Conservation (phyloP, 2,329 filamentous ascomycete species). For the Colletotrichum sp. region DNA sequence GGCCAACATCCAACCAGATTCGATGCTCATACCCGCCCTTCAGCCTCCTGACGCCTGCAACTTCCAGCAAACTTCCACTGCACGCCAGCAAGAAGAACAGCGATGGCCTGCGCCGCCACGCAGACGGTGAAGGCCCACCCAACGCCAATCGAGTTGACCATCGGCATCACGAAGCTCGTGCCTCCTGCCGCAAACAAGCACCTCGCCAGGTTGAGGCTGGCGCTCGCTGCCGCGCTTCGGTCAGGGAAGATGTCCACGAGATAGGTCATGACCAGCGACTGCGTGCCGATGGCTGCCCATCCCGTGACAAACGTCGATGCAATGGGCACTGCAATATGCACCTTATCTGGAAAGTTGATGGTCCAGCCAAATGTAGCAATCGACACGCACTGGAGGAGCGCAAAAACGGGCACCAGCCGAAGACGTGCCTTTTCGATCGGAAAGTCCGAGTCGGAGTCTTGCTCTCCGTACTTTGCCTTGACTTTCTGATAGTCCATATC, state of each 20-base stretch:
- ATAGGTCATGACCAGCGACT: slow-evolving; percentile 55
- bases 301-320: slow-evolving; percentile 56
- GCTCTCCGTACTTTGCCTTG: slow-evolving; percentile 27
- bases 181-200: slow-evolving; percentile 56
- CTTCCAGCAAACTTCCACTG: slow-evolving; percentile 45
- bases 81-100: slow-evolving; percentile 47
- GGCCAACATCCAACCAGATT: not conserved
- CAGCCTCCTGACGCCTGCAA: slow-evolving; percentile 36
- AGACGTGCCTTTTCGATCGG: slow-evolving; percentile 57
- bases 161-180: slow-evolving; percentile 47
- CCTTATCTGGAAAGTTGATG: slow-evolving; percentile 42
- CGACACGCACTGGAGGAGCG: slow-evolving; percentile 47
- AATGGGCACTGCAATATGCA: slow-evolving; percentile 55
- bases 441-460: slow-evolving; percentile 30
- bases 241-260: slow-evolving; percentile 58
- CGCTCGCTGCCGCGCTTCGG: slow-evolving; percentile 54
- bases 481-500: slow-evolving; percentile 54
- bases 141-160: slow-evolving; percentile 44
- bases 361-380: slow-evolving; percentile 59
- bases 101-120: slow-evolving; percentile 45
- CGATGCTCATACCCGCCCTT: not conserved
- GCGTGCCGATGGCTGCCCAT: slow-evolving; percentile 54
- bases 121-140: slow-evolving; percentile 48
- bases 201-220: slow-evolving; percentile 56
- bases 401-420: slow-evolving; percentile 50